Base-by-base conservation (phyloP, 441 rosid genomes). In the Manihot esculenta region DNA sequence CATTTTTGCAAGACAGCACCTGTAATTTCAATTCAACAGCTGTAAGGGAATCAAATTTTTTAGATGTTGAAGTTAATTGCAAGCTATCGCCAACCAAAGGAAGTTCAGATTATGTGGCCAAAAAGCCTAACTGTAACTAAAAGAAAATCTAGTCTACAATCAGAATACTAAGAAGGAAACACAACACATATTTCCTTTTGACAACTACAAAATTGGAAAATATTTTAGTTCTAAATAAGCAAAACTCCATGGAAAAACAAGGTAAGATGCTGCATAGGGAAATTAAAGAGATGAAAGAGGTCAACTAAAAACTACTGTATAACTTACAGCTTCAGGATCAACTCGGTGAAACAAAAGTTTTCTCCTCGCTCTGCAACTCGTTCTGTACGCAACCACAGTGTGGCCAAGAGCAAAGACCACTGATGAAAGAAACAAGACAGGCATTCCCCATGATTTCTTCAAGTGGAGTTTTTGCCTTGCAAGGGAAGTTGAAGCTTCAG, bases 391-490 rank as follows among this genome's bases (percentile, higher is more conserved):
- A 64, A 92, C 80, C 66, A 94, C 96, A 38, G 79, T 86, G 69
- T 94, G 97, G 58, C 99, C 99, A 68, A 94, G 93, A 27, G 97
- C 96, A 68, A 92, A 92, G 17, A 90, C 99, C 0, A 92, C 86
- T 0, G 99, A 94, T 0, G 99, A 92, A 50, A 94, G 88, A 77
- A 94, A 94, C 85, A 94, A 81, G 72, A 94, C 99, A 8, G 99
- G 97, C 97, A 94, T 94, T 15, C 97, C 99, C 99, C 94, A 90
- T n/a, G 97, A 90, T 80, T 88, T 94, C 77, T 94, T 94, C 69
- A 94, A 77, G 67, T 94, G 97, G 27, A 94, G 85, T 66, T 81
- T 84, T 80, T 87, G 91, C 76, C 90, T 90, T 23, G 99, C 77
- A 8, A 82, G 83, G 42, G 97, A 90, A 57, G 68, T 49, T 14